These are phyloP conservation scores for Triangularia setosa DNA, from an alignment of 2,329 filamentous ascomycete genomes.

Conservation along the genomic window DNA sequence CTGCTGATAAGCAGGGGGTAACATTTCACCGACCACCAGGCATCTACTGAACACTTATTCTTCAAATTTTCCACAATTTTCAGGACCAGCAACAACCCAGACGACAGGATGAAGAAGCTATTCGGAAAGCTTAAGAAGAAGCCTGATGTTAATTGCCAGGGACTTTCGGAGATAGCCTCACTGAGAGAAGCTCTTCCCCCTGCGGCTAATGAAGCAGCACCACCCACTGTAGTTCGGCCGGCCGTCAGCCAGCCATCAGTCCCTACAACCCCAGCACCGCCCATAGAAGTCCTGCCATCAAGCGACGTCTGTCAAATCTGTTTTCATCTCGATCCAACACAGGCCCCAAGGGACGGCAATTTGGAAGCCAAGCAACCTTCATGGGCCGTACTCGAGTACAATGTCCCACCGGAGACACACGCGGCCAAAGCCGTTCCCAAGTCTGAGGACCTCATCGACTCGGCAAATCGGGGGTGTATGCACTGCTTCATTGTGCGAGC, in stretches of 20 bases:
- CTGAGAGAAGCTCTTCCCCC: neutral
- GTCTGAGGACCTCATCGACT: neutral
- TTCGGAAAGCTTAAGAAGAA: neutral
- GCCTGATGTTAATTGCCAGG: neutral
- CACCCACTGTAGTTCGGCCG: neutral
- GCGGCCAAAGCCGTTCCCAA: neutral
- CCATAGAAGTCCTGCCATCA: neutral
- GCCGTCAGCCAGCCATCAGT: neutral
- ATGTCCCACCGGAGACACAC: neutral
- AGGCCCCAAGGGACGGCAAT: neutral
- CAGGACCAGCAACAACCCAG: neutral
- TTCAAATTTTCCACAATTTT: neutral
- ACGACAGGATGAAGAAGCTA: neutral
- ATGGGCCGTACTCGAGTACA: slow-evolving; percentile 1
- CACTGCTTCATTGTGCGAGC: slow-evolving; percentile 5
- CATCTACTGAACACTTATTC: neutral
- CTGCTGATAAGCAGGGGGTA: neutral
- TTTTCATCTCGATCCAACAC: neutral
- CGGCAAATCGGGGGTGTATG: neutral
- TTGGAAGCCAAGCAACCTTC: neutral
- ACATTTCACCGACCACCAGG: neutral
- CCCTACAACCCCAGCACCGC: neutral
- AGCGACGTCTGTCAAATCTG: neutral
- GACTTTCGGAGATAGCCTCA: neutral
- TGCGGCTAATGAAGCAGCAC: neutral